Evolutionary conservation across 1,284 basidiomycete species (phyloP).

Genomic region (Trametes hirsuta): DNA sequence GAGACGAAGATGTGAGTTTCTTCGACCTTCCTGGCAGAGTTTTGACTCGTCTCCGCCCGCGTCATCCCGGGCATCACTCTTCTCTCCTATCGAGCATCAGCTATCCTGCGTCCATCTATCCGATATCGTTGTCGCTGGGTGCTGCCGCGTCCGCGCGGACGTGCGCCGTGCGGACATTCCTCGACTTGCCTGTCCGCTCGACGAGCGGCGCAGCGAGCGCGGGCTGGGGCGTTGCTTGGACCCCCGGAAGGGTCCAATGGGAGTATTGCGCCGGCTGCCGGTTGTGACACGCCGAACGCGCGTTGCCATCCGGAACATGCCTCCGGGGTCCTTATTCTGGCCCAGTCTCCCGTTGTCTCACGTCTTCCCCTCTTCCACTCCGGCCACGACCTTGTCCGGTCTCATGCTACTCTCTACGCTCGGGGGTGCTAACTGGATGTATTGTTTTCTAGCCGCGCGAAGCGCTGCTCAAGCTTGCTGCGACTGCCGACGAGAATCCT

Average conservation of each 20-base stretch:
- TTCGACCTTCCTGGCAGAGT: conserved; percentile 13
- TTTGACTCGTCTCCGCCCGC: conserved; percentile 15
- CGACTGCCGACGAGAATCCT: conserved; percentile 71
- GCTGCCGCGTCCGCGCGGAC: background rate
- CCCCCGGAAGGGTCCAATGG: conserved; percentile 20
- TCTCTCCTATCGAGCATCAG: conserved; percentile 22
- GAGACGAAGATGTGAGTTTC: conserved; percentile 89
- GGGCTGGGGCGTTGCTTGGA: conserved; percentile 7
- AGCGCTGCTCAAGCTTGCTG: conserved; percentile 93
- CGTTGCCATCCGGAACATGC: conserved; percentile 31
- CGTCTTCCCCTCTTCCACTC: conserved; percentile 25
- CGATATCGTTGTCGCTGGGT: conserved; percentile 12
- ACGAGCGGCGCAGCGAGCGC: conserved; percentile 11
- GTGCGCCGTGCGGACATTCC: background rate
- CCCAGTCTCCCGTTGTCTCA: conserved; percentile 24
- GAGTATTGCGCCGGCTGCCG: conserved; percentile 24
- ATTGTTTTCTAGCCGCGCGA: conserved; percentile 79
- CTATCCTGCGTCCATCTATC: conserved; percentile 21
- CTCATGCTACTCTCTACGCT: conserved; percentile 4
- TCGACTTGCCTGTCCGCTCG: conserved; percentile 5
- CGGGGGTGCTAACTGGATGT: conserved; percentile 29
- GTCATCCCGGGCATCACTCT: conserved; percentile 18
- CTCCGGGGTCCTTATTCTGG: conserved; percentile 23
- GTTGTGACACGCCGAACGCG: conserved; percentile 29
- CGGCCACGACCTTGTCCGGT: conserved; percentile 18